These are phyloP conservation scores for Cytospora piceicola DNA, from an alignment of 2,329 filamentous ascomycete genomes.

Conservation along the genomic window DNA sequence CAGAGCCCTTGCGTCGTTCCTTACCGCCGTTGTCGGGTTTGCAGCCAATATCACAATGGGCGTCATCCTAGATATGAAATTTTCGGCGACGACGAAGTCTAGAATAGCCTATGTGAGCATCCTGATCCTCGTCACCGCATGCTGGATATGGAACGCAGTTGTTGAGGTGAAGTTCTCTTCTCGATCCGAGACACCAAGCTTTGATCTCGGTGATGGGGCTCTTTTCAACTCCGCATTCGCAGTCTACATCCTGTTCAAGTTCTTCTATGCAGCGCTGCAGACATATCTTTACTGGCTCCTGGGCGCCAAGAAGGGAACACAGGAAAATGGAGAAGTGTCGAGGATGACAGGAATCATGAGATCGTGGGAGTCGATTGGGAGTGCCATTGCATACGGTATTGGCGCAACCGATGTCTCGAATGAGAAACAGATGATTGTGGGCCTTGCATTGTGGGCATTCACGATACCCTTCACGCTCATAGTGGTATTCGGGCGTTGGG, in stretches of 20 bases:
- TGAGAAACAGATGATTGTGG: conserved; percentile 39
- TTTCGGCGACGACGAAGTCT: conserved; percentile 8
- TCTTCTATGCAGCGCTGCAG: conserved; percentile 35
- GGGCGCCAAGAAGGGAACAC: conserved; percentile 35
- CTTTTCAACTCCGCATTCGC: conserved; percentile 26
- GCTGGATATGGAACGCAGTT: conserved; percentile 25
- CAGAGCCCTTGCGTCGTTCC: conserved; percentile 42
- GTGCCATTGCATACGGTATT: conserved; percentile 40
- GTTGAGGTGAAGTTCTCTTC: conserved; percentile 19
- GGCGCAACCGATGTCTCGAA: conserved; percentile 39
- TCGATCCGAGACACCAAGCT: conserved; percentile 19
- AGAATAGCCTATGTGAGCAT: conserved; percentile 18
- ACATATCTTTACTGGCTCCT: conserved; percentile 36
- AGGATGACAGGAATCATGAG: conserved; percentile 40
- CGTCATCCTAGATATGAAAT: conserved; percentile 14
- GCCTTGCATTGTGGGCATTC: conserved; percentile 38
- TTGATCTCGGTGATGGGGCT: conserved; percentile 17
- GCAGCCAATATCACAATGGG: conserved; percentile 11
- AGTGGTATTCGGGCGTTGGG: conserved; percentile 13
- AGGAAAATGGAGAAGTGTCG: conserved; percentile 39
- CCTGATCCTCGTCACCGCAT: conserved; percentile 13
- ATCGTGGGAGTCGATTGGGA: conserved; percentile 41
- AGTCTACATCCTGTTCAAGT: conserved; percentile 35
- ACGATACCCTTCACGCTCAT: conserved; percentile 33
- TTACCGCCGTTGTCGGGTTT: conserved; percentile 45